Conservation (phyloP, 495 filamentous ascomycete genomes). For the Aspergillus bertholletiae region DNA sequence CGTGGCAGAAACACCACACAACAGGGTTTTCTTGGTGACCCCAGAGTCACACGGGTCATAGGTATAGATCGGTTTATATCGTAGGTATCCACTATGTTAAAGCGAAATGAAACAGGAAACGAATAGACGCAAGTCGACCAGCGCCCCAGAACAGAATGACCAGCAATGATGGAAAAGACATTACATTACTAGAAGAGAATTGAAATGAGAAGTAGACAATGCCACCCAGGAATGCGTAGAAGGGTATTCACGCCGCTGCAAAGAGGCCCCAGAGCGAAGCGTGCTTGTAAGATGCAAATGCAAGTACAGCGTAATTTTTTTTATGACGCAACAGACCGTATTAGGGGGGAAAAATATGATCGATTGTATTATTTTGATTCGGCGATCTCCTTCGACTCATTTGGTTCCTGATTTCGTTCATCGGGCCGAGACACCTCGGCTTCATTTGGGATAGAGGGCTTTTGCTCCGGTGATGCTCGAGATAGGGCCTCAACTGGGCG, state of each 20-base stretch:
- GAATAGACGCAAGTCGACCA: slow-evolving; percentile 17
- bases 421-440: slow-evolving; percentile 20
- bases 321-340: slow-evolving; percentile 4
- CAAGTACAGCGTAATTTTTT: slow-evolving; percentile 8
- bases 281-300: slow-evolving; percentile 19
- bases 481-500: slow-evolving; percentile 17
- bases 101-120: slow-evolving; percentile 2
- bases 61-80: background rate
- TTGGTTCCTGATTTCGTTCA: slow-evolving; percentile 25
- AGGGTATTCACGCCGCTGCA: slow-evolving; percentile 25
- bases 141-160: background rate
- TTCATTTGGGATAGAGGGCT: slow-evolving; percentile 24
- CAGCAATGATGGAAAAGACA: slow-evolving; percentile 16
- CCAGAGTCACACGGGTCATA: background rate
- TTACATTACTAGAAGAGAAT: slow-evolving; percentile 17
- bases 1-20: background rate
- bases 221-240: slow-evolving; percentile 21
- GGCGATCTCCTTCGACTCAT: slow-evolving; percentile 23
- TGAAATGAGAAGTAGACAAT: slow-evolving; percentile 6
- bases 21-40: background rate
- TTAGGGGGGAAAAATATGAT: slow-evolving; percentile 1
- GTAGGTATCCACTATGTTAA: background rate
- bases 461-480: slow-evolving; percentile 16
- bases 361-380: slow-evolving; percentile 15
- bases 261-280: slow-evolving; percentile 7